These are phyloP conservation scores for Alternaria burnsii DNA, from an alignment of 2,329 filamentous ascomycete species.

Conservation along the genomic window DNA sequence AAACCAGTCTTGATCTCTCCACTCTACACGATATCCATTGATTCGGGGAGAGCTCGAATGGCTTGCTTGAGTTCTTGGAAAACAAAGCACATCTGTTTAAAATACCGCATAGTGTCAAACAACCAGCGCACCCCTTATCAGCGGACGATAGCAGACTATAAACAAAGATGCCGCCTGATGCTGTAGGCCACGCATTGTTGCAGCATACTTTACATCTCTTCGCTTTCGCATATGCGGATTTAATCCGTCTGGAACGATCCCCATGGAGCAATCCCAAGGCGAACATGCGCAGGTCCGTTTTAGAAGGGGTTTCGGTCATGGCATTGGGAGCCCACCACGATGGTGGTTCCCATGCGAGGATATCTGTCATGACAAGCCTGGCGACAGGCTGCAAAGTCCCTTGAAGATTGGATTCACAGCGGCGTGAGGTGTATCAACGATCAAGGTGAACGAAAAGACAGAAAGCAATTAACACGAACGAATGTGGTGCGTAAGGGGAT, in stretches of 20 bases:
- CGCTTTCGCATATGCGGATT: conserved; percentile 7
- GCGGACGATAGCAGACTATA: neutral
- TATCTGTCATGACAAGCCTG: neutral
- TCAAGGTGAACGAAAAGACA: neutral
- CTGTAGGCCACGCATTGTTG: neutral
- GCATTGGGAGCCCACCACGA: conserved; percentile 3
- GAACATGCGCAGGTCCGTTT: neutral
- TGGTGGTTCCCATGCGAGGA: conserved; percentile 6
- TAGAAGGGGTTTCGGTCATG: neutral
- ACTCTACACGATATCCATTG: neutral
- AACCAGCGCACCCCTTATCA: conserved; percentile 9
- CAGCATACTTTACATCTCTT: conserved; percentile 1
- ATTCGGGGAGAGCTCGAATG: neutral
- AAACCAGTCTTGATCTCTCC: neutral
- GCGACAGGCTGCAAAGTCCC: neutral
- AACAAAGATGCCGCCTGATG: neutral
- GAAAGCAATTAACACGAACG: neutral
- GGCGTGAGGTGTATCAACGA: neutral
- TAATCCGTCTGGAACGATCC: neutral
- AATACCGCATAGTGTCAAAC: conserved; percentile 2
- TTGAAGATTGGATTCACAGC: neutral
- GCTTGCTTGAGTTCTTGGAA: neutral
- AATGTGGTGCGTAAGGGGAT: neutral
- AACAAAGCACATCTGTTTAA: neutral
- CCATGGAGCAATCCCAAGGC: neutral